A percentile compares a stretch with the other conserved stretches of the same genome.
phyloP scores from a whole-genome alignment of 1,284 basidiomycete genomes.

The Apiotrichum mycotoxinovorans region DNA sequence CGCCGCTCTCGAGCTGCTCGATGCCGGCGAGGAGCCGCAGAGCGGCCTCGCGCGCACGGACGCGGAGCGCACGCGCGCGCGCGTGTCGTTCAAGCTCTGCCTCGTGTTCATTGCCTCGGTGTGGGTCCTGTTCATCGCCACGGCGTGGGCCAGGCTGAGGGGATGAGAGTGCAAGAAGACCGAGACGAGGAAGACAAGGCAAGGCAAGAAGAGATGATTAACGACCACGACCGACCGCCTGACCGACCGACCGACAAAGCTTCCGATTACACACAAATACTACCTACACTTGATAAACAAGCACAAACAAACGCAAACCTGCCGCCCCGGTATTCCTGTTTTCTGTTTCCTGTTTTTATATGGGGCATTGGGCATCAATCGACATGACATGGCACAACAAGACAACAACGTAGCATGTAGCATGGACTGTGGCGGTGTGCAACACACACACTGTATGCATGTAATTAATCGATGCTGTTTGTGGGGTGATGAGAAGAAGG shows the following conservation, averaged over 20 bases:
- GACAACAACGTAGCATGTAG: not conserved
- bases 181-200: not conserved
- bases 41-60: slow-evolving; percentile 22
- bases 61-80: slow-evolving; percentile 16
- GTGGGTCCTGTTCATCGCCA: slow-evolving; percentile 65
- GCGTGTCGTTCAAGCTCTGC: slow-evolving; percentile 34
- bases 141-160: slow-evolving; percentile 48
- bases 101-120: slow-evolving; percentile 56
- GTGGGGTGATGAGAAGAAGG: no score
- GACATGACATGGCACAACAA: no score
- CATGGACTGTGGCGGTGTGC: no score
- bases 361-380: no score
- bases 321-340: no score
- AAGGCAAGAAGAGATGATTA: no score
- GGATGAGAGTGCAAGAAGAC: not conserved
- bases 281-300: no score
- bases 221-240: no score
- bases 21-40: slow-evolving; percentile 11
- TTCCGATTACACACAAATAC: no score
- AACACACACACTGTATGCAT: not conserved
- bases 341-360: not conserved
- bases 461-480: no score
- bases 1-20: not conserved
- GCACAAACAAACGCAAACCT: no score
- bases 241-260: no score